These are phyloP conservation scores for Vaccinium vitisidaea DNA, from an alignment of 148 eudicot genomes.

Conservation along the genomic window DNA sequence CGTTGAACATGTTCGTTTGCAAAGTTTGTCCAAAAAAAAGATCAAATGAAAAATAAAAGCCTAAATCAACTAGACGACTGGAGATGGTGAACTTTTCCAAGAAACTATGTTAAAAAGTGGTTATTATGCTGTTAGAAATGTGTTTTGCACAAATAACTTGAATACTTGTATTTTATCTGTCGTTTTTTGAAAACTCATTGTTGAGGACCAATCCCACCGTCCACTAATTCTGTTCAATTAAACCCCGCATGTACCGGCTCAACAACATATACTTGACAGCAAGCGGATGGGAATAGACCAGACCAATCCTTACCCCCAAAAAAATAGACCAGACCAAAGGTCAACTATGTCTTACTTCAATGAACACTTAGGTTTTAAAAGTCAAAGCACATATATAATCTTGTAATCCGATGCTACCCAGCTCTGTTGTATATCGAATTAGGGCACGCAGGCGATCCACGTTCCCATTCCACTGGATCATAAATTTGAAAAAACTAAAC, in stretches of 20 bases:
- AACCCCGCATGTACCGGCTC: too few relatives aligned
- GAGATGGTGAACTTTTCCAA: background rate
- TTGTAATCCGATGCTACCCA: background rate
- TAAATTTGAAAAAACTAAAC: background rate
- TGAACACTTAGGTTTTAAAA: too few relatives aligned
- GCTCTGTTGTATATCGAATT: background rate
- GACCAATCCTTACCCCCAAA: too few relatives aligned
- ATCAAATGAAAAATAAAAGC: background rate
- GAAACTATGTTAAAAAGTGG: background rate
- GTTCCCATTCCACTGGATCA: background rate
- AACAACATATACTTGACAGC: too few relatives aligned
- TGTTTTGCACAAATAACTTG: background rate
- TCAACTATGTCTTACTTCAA: too few relatives aligned
- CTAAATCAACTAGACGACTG: background rate
- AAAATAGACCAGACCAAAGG: too few relatives aligned
- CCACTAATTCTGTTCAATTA: too few relatives aligned
- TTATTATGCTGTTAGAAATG: background rate
- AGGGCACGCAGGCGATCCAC: background rate
- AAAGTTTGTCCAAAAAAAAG: background rate
- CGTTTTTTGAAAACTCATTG: background rate
- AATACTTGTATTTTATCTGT: background rate
- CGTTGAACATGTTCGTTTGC: too few relatives aligned
- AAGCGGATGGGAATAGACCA: too few relatives aligned
- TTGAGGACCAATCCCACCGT: too few relatives aligned
- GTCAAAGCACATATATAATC: too few relatives aligned